Conservation (phyloP, 208 protist genomes). For the Porcisia deanei region DNA sequence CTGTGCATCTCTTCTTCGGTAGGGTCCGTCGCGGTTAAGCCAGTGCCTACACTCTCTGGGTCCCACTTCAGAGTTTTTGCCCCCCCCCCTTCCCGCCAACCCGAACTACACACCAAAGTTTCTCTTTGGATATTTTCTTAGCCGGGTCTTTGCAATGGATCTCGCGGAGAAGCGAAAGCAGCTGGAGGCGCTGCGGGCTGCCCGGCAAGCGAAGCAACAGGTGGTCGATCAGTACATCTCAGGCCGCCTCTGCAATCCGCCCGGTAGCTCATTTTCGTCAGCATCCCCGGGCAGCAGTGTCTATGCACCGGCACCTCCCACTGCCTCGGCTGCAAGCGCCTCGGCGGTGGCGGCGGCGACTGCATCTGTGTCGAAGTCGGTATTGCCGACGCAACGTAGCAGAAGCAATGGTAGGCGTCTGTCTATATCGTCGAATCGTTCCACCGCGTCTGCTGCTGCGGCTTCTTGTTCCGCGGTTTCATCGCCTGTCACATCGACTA, state of each 20-base stretch:
- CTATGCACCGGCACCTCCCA: not conserved
- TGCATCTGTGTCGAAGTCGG: not conserved
- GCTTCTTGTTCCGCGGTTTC: not conserved
- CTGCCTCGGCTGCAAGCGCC: not conserved
- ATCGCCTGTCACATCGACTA: conserved; percentile 3
- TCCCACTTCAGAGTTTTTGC: too few relatives aligned
- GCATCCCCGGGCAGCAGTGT: not conserved
- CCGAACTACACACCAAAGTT: not conserved
- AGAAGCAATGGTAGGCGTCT: not conserved
- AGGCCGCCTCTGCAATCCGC: not conserved
- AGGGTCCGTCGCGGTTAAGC: too few relatives aligned
- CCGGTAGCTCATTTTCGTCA: not conserved
- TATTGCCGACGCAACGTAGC: not conserved
- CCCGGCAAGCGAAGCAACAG: conserved; percentile 60
- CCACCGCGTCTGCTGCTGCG: not conserved
- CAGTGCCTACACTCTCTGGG: too few relatives aligned
- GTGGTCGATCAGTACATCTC: conserved; percentile 41
- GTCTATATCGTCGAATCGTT: not conserved
- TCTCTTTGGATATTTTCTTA: too few relatives aligned
- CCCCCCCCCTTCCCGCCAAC: not conserved
- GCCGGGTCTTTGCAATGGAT: conserved; percentile 40
- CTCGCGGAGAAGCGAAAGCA: conserved; percentile 64
- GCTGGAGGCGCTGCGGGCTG: conserved; percentile 57
- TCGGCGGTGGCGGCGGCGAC: not conserved
- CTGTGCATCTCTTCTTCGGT: too few relatives aligned